These are phyloP conservation scores for Fusarium sp. DNA, from an alignment of 2,329 filamentous ascomycete species.

Conservation along the genomic window DNA sequence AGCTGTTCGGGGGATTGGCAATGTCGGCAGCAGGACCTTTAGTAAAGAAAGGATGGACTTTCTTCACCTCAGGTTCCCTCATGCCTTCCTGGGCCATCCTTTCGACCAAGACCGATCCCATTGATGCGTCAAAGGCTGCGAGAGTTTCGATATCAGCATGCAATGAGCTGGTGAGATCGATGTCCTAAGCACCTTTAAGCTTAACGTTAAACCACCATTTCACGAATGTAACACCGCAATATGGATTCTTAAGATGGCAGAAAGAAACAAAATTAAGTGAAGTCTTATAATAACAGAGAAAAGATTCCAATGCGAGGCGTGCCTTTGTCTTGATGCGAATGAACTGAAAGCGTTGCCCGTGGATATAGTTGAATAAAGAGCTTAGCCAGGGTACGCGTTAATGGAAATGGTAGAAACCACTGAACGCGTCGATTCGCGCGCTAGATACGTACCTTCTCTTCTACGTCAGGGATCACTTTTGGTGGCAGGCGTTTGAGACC, in stretches of 20 bases:
- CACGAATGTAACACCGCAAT: not conserved
- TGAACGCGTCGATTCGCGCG: constrained; percentile 42
- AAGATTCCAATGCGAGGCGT: constrained; percentile 1
- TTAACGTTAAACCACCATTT: constrained; percentile 37
- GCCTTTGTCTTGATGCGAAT: constrained; percentile 15
- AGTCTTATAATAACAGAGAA: not conserved
- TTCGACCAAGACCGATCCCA: constrained; percentile 57
- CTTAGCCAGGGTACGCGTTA: constrained; percentile 43
- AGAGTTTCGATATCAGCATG: not conserved
- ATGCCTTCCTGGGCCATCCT: constrained; percentile 59
- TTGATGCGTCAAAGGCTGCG: constrained; percentile 45
- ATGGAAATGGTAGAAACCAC: constrained; percentile 39
- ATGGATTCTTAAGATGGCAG: not conserved
- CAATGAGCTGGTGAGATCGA: not conserved
- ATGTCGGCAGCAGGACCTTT: constrained; percentile 38
- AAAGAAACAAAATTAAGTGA: not conserved
- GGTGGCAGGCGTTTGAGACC: constrained; percentile 16
- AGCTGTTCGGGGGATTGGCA: constrained; percentile 4
- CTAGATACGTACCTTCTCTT: constrained; percentile 36
- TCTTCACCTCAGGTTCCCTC: constrained; percentile 54
- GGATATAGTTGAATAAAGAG: constrained; percentile 20
- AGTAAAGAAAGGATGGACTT: constrained; percentile 68
- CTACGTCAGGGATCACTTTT: constrained; percentile 41
- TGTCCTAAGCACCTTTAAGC: constrained; percentile 21
- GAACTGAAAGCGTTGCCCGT: constrained; percentile 28